Conservation (phyloP, 257 asterid species). For the Solanum sejunctum region DNA sequence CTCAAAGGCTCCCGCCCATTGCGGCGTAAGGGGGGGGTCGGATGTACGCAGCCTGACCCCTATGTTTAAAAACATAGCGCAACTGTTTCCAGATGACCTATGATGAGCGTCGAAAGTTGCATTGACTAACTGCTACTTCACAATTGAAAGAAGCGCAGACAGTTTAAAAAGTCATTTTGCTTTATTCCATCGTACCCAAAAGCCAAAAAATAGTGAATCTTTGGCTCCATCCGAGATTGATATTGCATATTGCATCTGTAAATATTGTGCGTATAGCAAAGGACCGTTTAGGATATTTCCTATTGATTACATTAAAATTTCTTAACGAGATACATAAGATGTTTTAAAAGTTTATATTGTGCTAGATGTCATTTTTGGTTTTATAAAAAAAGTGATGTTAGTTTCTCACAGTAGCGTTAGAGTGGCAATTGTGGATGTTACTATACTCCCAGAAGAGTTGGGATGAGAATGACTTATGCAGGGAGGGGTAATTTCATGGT, state of each 20-base stretch:
- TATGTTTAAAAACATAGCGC: too few relatives aligned
- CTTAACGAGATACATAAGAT: neutral
- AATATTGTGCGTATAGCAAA: neutral
- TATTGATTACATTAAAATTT: neutral
- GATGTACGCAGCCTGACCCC: too few relatives aligned
- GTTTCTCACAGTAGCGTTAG: neutral
- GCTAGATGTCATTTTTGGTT: neutral
- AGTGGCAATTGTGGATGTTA: neutral
- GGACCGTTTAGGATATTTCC: neutral
- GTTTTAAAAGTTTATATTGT: neutral
- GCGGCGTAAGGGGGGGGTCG: too few relatives aligned
- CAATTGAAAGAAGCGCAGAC: too few relatives aligned
- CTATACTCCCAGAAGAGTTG: neutral
- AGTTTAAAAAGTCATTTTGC: too few relatives aligned
- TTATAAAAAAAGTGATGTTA: neutral
- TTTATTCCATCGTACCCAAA: too few relatives aligned
- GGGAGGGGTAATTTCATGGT: neutral
- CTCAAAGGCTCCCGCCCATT: too few relatives aligned
- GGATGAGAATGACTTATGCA: neutral
- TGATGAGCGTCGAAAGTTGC: too few relatives aligned
- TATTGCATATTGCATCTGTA: neutral
- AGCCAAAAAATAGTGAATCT: too few relatives aligned
- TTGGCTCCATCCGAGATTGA: too few relatives aligned
- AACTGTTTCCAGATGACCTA: too few relatives aligned
- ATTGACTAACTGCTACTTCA: too few relatives aligned